Evolutionary conservation across 1,284 basidiomycete species (phyloP), one percentile per base, ranked within the genome.

Genomic region (Xerocomus nothofagi): DNA sequence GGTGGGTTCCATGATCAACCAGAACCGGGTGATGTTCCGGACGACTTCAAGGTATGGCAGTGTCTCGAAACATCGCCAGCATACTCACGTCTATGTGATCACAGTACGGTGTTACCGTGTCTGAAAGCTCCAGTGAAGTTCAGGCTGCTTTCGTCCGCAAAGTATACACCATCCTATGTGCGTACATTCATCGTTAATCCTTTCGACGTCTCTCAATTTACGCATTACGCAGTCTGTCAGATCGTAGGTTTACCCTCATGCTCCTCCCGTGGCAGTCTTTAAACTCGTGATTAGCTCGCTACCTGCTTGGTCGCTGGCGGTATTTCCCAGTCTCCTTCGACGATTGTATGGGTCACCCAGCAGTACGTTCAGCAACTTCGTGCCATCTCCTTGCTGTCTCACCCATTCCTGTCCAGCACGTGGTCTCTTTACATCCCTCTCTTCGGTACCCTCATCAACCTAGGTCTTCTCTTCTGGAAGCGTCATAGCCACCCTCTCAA

Each of bases 401-500:
- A 38, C 34, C 18, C 53, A 46, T 71, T 63, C 24, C 38, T 39
- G 41, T 52, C 51, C 44, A 89, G 88, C 62, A 64, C 73, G 23
- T 91, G 88, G 88, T 66, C 85, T 3, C 81, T 91, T 70, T 89
- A 87, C 62, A 69, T 91, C 17, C 82, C 88, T 17, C 72, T 91
- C 23, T 78, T 92, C 56, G 86, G 82, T 24, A 85, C 88, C 17
- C 69, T 94, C 34, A 67, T 90, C 61, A 86, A 85, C 55, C 80
- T 94, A 38, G 84, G 84, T 4, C 69, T 91, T 38, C 74, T 93
- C 14, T 93, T 82, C 74, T 93, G 88, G 87, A 93, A 94, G 70
- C 85, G 92, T 53, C 90, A 93, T 71, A 83, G 78, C 64, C 84
- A 91, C 65, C 91, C 93, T 14, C 73, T 80, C 67, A 96, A 96